Percentiles rank a stretch among this genome's conserved stretches.
Conservation (phyloP, 2,329 filamentous ascomycete genomes). For the Lecanicillium sp. region DNA sequence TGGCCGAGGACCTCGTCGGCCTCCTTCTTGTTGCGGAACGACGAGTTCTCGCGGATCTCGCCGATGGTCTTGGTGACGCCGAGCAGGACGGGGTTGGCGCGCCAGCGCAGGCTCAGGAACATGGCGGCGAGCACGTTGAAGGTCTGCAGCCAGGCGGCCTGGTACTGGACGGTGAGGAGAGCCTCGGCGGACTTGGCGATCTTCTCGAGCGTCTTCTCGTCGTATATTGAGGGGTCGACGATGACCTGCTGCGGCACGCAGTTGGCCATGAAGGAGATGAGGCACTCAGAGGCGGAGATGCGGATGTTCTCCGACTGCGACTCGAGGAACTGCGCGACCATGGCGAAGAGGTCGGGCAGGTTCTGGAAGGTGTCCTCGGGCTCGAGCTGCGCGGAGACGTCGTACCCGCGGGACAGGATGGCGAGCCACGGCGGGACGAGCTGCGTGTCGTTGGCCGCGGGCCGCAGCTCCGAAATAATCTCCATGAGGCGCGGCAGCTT, state of each 20-base stretch:
- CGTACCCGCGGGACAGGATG: constrained; percentile 88
- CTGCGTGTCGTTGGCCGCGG: constrained; percentile 88
- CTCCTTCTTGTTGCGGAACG: constrained; percentile 90
- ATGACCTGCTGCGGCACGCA: constrained; percentile 80
- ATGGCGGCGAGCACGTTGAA: constrained; percentile 84
- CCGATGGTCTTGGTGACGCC: constrained; percentile 74
- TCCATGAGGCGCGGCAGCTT: constrained; percentile 87
- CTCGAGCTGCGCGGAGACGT: constrained; percentile 82
- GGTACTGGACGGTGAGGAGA: constrained; percentile 82
- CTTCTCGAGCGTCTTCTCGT: constrained; percentile 84
- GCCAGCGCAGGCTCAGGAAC: constrained; percentile 83
- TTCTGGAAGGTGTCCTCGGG: constrained; percentile 90
- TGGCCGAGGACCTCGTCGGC: constrained; percentile 85
- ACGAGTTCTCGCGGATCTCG: constrained; percentile 78
- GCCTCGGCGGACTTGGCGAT: constrained; percentile 66
- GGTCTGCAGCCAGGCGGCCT: constrained; percentile 89
- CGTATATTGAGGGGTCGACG: constrained; percentile 82
- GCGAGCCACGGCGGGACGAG: constrained; percentile 95
- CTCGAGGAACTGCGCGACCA: constrained; percentile 75
- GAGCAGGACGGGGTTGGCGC: constrained; percentile 69
- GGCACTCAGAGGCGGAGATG: constrained; percentile 87
- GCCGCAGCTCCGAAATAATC: constrained; percentile 85
- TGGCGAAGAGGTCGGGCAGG: constrained; percentile 74
- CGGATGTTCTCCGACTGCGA: constrained; percentile 90
- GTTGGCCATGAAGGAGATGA: constrained; percentile 88